These are phyloP conservation scores for Petrea volubilis DNA, from an alignment of 257 asterid species.

Conservation along the genomic window DNA sequence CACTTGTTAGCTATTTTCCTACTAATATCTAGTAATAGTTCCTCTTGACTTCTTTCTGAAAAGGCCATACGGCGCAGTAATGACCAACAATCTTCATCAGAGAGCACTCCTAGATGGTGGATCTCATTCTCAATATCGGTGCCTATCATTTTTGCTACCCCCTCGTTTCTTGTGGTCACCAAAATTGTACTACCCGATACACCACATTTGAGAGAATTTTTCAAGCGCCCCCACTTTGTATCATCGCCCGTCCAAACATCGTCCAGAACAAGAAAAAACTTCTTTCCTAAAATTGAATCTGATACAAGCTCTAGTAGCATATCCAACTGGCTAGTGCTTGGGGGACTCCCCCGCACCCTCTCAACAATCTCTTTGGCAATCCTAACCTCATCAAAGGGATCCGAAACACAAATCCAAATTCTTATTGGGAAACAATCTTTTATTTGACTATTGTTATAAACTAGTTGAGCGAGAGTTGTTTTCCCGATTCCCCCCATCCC, in stretches of 20 bases:
- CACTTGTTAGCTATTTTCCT: constrained; percentile 38
- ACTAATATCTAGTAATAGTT: constrained; percentile 27
- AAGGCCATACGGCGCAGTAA: constrained; percentile 34
- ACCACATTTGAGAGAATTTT: background rate
- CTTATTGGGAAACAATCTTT: constrained; percentile 22
- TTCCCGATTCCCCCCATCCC: no score
- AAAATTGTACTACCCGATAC: constrained; percentile 19
- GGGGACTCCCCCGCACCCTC: background rate
- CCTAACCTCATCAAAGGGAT: background rate
- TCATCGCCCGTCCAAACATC: constrained; percentile 21
- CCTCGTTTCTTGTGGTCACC: constrained; percentile 36
- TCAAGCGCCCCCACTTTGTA: constrained; percentile 11
- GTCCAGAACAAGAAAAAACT: constrained; percentile 24
- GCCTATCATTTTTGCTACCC: constrained; percentile 35
- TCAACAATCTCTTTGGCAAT: constrained; percentile 21
- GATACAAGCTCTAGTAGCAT: background rate
- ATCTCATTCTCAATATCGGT: background rate
- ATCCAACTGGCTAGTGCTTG: background rate
- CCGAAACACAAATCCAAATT: constrained; percentile 44
- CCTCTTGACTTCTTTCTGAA: constrained; percentile 18
- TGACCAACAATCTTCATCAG: constrained; percentile 35
- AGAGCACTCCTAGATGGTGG: constrained; percentile 18
- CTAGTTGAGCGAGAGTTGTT: no score
- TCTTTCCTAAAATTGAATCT: no score
- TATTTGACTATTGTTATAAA: no score